phyloP scores from a whole-genome alignment of 345 rosid genomes.

The Stellera chamaejasme region DNA sequence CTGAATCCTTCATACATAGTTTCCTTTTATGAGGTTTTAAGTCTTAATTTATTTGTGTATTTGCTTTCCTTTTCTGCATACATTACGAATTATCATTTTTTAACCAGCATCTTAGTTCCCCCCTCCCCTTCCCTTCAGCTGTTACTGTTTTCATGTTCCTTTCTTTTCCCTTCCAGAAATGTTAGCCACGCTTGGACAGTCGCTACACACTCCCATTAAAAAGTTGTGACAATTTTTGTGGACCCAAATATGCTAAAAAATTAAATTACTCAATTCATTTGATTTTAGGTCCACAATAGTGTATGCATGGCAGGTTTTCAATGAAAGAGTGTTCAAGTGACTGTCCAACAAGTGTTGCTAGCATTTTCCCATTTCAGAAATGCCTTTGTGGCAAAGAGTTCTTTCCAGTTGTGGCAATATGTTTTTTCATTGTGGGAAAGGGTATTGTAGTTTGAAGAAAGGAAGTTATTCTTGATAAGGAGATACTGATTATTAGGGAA shows the following conservation, averaged over 20 bases:
- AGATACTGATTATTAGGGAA: neutral
- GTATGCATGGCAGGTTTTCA: too few relatives aligned
- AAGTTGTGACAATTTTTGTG: too few relatives aligned
- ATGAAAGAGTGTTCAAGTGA: too few relatives aligned
- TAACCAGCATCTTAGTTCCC: too few relatives aligned
- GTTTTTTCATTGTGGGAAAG: neutral
- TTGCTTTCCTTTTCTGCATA: neutral
- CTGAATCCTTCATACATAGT: conserved; percentile 57
- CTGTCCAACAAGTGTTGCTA: too few relatives aligned
- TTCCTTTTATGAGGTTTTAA: conserved; percentile 56
- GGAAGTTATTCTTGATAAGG: too few relatives aligned
- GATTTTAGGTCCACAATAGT: too few relatives aligned
- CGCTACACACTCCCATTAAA: neutral
- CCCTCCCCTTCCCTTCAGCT: neutral
- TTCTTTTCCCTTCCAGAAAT: neutral
- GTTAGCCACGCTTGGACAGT: neutral
- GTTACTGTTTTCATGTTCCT: too few relatives aligned
- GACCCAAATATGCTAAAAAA: too few relatives aligned
- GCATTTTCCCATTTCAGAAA: too few relatives aligned
- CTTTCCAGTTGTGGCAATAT: neutral
- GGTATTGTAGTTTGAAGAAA: too few relatives aligned
- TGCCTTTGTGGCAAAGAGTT: neutral
- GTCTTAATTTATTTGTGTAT: neutral
- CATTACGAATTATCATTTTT: neutral
- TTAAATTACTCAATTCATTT: too few relatives aligned